phyloP scores from a whole-genome alignment of 2,329 filamentous ascomycete species.

The Neospermospora avenae region DNA sequence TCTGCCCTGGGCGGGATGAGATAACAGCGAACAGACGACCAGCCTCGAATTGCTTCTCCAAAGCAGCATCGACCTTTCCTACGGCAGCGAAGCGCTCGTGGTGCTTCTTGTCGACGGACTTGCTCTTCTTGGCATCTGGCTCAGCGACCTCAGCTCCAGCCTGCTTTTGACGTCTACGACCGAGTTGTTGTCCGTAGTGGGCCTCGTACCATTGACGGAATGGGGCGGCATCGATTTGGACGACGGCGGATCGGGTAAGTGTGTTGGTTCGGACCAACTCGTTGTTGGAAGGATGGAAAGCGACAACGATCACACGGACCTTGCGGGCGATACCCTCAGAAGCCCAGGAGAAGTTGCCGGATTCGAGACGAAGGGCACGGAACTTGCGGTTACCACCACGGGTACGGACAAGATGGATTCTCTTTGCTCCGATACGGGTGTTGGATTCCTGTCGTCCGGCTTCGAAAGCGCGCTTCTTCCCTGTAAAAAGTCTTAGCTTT shows the following conservation, averaged over 20 bases:
- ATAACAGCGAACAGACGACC: constrained; percentile 95
- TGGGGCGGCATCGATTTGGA: constrained; percentile 97
- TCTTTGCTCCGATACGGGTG: constrained; percentile 98
- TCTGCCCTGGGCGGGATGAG: constrained; percentile 92
- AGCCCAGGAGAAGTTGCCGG: constrained; percentile 99
- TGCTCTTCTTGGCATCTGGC: constrained; percentile 81
- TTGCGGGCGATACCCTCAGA: constrained; percentile 98
- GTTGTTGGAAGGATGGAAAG: constrained; percentile 99
- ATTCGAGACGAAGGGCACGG: constrained; percentile 97
- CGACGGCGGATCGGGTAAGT: constrained; percentile 96
- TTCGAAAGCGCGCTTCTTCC: constrained; percentile 99
- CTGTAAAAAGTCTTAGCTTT: constrained; percentile 52
- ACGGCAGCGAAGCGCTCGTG: constrained; percentile 73
- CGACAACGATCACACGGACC: constrained; percentile 97
- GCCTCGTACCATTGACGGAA: constrained; percentile 99
- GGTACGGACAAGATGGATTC: constrained; percentile 94
- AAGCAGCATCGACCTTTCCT: constrained; percentile 88
- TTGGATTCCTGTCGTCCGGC: constrained; percentile 98
- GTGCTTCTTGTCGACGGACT: constrained; percentile 96
- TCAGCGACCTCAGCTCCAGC: constrained; percentile 41
- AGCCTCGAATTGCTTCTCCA: constrained; percentile 99
- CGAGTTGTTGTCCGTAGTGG: constrained; percentile 91
- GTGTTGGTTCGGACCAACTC: constrained; percentile 99
- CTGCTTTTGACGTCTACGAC: constrained; percentile 89
- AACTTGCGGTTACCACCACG: constrained; percentile 99